Evolutionary conservation across 768 basidiomycete species (phyloP).

Genomic region (Mycena epipterygia): DNA sequence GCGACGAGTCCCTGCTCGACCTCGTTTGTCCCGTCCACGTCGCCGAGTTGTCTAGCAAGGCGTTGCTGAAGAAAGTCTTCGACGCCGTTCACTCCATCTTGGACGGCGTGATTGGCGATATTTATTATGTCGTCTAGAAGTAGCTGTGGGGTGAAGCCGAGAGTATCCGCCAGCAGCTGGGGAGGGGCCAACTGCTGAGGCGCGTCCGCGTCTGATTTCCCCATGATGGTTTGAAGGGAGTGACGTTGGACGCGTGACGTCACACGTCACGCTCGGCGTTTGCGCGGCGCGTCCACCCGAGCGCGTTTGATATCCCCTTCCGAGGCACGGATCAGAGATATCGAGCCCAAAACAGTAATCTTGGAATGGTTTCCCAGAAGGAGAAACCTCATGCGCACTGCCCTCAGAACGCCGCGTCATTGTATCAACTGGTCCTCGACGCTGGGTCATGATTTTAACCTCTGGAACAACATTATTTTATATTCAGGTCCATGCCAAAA

Average conservation of each 20-base stretch:
- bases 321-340: not conserved
- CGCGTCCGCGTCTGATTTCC: conserved; percentile 25
- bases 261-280: no score
- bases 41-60: conserved; percentile 52
- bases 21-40: conserved; percentile 76
- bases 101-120: conserved; percentile 83
- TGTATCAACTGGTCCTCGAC: no score
- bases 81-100: conserved; percentile 83
- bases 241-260: conserved; percentile 12
- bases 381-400: no score
- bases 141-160: conserved; percentile 88
- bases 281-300: no score
- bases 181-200: conserved; percentile 48
- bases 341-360: not conserved
- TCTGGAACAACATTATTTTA: no score
- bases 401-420: no score
- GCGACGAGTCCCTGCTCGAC: conserved; percentile 86
- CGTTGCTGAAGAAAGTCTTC: conserved; percentile 82
- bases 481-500: no score
- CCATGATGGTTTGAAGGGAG: conserved; percentile 7
- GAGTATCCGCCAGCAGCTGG: conserved; percentile 76
- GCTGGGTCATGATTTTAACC: no score
- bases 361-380: no score
- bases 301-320: not conserved
- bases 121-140: conserved; percentile 91